Conservation (phyloP, 805 yeast species). For the Teunomyces kruisii region DNA sequence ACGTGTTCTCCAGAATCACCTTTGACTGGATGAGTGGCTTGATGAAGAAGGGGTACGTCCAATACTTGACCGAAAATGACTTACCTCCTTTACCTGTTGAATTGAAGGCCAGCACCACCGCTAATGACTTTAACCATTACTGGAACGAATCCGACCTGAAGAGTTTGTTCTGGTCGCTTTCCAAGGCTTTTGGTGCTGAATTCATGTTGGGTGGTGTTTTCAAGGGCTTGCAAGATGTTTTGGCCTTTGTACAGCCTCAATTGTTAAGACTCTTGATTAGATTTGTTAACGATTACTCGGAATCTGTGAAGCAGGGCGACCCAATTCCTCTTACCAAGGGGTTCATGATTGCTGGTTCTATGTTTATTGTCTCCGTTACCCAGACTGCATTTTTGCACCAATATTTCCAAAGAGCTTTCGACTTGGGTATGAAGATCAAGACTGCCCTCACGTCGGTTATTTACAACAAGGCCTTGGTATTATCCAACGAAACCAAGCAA, state of each 20-base stretch:
- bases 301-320: constrained; percentile 32
- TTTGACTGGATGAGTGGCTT: constrained; percentile 90
- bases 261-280: constrained; percentile 64
- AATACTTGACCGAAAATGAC: constrained; percentile 57
- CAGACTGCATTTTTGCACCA: constrained; percentile 79
- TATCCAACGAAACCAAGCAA: constrained; percentile 71
- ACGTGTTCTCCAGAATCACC: constrained; percentile 72
- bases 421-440: constrained; percentile 73
- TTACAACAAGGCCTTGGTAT: constrained; percentile 64
- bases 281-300: constrained; percentile 44
- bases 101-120: constrained; percentile 55
- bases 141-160: constrained; percentile 59
- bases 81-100: constrained; percentile 75
- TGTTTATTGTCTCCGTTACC: constrained; percentile 75
- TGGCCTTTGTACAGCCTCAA: constrained; percentile 86
- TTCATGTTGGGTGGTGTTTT: constrained; percentile 69
- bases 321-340: constrained; percentile 70
- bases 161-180: constrained; percentile 60
- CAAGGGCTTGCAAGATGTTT: constrained; percentile 71
- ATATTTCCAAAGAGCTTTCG: constrained; percentile 72
- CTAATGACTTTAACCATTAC: constrained; percentile 48
- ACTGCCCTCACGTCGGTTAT: constrained; percentile 66
- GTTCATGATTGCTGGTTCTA: constrained; percentile 67
- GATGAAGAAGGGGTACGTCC: constrained; percentile 74
- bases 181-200: constrained; percentile 72